Conservation (phyloP, 176 grass and related monocot species). For the Areca catechu region DNA sequence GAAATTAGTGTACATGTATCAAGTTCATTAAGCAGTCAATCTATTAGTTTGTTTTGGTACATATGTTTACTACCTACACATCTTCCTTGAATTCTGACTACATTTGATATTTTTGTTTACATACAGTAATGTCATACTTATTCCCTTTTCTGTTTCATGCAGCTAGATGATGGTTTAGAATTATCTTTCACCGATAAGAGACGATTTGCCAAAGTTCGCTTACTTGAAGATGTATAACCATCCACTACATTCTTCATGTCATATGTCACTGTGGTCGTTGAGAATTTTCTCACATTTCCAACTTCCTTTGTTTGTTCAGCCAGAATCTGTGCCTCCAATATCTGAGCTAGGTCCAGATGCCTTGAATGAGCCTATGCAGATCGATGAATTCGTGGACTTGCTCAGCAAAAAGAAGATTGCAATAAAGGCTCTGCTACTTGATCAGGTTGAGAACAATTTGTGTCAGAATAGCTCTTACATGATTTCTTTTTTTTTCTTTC, state of each 20-base stretch:
- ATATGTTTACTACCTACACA: no score
- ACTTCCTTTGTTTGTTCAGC: conserved; percentile 37
- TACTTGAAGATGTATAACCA: conserved; percentile 58
- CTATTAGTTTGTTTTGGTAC: no score
- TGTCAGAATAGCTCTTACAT: no score
- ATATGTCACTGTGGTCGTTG: not conserved
- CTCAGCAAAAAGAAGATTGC: conserved; percentile 62
- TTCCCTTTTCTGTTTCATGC: conserved; percentile 7
- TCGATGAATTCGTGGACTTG: conserved; percentile 39
- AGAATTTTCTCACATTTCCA: not conserved
- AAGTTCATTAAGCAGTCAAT: no score
- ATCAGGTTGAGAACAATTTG: conserved; percentile 50
- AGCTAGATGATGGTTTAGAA: conserved; percentile 92
- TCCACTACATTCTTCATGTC: conserved; percentile 5
- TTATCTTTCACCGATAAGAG: conserved; percentile 98
- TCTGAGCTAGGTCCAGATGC: conserved; percentile 89
- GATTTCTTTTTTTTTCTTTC: no score
- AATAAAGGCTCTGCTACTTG: conserved; percentile 84
- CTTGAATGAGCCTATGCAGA: conserved; percentile 69
- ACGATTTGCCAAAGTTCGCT: conserved; percentile 78
- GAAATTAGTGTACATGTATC: no score
- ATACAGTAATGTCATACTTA: not conserved
- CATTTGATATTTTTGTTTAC: no score
- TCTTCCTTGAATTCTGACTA: no score
- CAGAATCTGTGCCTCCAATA: conserved; percentile 73